Evolutionary conservation across 306 rosid genomes (phyloP).

Genomic region (Glycine soja): DNA sequence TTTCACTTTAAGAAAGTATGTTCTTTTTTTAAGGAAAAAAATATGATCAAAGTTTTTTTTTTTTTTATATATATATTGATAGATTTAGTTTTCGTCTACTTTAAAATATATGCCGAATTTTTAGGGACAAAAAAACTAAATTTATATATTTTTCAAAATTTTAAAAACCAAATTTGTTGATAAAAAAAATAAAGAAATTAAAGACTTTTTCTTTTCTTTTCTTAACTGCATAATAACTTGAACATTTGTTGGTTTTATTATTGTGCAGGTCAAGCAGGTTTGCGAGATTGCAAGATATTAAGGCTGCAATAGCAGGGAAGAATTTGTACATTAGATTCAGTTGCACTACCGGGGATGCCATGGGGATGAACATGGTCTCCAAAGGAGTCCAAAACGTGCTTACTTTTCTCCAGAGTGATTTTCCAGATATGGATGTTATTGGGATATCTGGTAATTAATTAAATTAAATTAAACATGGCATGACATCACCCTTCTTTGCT

Average conservation of each 20-base stretch:
- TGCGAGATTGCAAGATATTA: constrained; percentile 66
- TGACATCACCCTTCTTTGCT: neutral
- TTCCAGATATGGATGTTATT: constrained; percentile 92
- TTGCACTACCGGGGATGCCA: constrained; percentile 91
- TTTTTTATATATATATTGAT: no score
- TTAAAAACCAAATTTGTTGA: no score
- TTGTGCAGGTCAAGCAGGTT: constrained; percentile 83
- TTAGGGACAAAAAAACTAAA: no score
- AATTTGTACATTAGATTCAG: constrained; percentile 77
- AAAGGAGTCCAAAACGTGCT: constrained; percentile 91
- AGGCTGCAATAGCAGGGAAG: constrained; percentile 76
- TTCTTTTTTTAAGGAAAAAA: no score
- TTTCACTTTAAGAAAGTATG: neutral
- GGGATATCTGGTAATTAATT: constrained; percentile 70
- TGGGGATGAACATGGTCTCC: constrained; percentile 99
- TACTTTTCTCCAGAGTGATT: constrained; percentile 68
- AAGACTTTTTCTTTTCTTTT: no score
- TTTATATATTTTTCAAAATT: no score
- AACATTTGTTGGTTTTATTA: no score
- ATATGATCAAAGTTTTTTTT: no score
- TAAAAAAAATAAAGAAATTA: no score
- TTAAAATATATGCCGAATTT: no score
- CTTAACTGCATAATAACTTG: no score
- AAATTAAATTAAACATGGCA: neutral
- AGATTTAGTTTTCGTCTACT: no score